Percentiles rank a stretch among this genome's conserved stretches.
Conservation (phyloP, 495 filamentous ascomycete genomes). For the Geopyxis carbonaria region DNA sequence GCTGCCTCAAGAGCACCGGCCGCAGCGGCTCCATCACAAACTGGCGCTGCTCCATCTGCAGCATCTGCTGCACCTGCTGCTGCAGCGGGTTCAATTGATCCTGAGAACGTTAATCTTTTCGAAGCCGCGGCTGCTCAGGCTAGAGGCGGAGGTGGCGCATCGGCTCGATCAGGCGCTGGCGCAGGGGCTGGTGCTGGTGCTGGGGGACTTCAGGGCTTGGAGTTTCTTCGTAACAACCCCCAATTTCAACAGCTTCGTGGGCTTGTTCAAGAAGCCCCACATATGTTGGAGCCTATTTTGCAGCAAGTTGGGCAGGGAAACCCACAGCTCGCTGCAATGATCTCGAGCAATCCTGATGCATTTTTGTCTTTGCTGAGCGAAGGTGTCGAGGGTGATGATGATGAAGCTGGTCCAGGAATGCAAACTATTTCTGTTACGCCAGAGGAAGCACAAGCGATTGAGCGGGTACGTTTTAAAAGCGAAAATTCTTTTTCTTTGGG, state of each 20-base stretch:
- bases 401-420: constrained; percentile 54
- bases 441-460: constrained; percentile 91
- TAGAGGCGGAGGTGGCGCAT: constrained; percentile 39
- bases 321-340: constrained; percentile 79
- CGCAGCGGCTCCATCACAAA: constrained; percentile 22
- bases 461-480: constrained; percentile 49
- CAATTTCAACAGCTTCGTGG: constrained; percentile 96
- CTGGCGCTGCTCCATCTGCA: constrained; percentile 25
- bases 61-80: constrained; percentile 27
- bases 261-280: constrained; percentile 89
- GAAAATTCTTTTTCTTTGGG: background rate
- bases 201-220: constrained; percentile 52
- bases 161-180: constrained; percentile 35
- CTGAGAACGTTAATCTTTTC: constrained; percentile 72
- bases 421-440: constrained; percentile 83
- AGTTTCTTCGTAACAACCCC: constrained; percentile 88
- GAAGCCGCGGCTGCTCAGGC: constrained; percentile 49
- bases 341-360: constrained; percentile 76
- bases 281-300: constrained; percentile 94
- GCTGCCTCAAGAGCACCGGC: constrained; percentile 29
- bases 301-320: constrained; percentile 94
- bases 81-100: constrained; percentile 37
- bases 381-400: constrained; percentile 42
- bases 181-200: constrained; percentile 39
- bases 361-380: constrained; percentile 80